phyloP scores from a whole-genome alignment of 2,329 filamentous ascomycete genomes.

The Fusarium illudens region DNA sequence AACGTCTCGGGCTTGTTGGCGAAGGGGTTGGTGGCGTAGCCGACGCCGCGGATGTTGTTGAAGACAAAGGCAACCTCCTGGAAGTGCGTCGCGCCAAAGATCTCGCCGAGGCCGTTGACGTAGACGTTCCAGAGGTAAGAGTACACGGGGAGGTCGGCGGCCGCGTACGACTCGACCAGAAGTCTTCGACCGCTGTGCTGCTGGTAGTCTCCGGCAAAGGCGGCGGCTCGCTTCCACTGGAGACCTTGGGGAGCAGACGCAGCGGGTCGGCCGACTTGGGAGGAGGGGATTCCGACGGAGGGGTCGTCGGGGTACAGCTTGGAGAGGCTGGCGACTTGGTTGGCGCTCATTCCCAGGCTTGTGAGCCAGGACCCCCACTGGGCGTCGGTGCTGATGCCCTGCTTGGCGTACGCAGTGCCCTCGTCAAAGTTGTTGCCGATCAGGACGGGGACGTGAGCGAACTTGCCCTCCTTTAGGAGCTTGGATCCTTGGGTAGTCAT shows the following conservation, averaged over 20 bases:
- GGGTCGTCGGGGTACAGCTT: constrained; percentile 61
- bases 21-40: constrained; percentile 50
- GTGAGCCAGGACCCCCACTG: constrained; percentile 52
- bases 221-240: constrained; percentile 63
- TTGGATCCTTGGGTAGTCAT: constrained; percentile 55
- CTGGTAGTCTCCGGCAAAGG: constrained; percentile 61
- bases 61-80: constrained; percentile 42
- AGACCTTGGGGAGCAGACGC: constrained; percentile 47
- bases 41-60: constrained; percentile 56
- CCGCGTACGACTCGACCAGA: constrained; percentile 61
- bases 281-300: constrained; percentile 57
- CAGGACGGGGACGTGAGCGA: constrained; percentile 71
- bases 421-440: constrained; percentile 72
- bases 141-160: constrained; percentile 50
- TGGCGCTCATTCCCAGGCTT: constrained; percentile 34
- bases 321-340: constrained; percentile 48
- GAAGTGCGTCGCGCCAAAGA: constrained; percentile 38
- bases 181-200: constrained; percentile 65
- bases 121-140: constrained; percentile 65
- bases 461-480: constrained; percentile 65
- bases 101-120: constrained; percentile 56
- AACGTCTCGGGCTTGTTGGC: constrained; percentile 50
- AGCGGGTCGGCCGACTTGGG: constrained; percentile 45
- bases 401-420: constrained; percentile 62
- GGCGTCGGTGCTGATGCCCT: constrained; percentile 62